A percentile compares a stretch with the other conserved stretches of the same genome.
Conservation (phyloP, 257 asterid species). For the Penstemon eatonii region DNA sequence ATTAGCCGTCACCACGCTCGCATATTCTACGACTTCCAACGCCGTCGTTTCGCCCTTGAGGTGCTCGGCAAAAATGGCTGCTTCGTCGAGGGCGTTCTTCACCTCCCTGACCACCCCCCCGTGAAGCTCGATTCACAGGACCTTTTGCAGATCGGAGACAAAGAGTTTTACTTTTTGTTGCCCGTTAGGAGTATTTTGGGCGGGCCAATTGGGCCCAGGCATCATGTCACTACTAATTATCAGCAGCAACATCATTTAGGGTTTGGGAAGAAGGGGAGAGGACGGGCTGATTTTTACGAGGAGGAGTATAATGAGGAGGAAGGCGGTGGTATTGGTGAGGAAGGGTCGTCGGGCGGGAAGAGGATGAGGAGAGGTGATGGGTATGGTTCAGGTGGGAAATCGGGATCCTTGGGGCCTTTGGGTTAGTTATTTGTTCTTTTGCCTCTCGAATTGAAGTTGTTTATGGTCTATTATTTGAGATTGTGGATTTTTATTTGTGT, state of each 20-base stretch:
- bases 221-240: conserved; percentile 42
- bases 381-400: conserved; percentile 65
- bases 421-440: conserved; percentile 43
- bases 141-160: conserved; percentile 89
- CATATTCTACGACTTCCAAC: conserved; percentile 93
- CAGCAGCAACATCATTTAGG: conserved; percentile 30
- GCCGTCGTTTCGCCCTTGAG: conserved; percentile 96
- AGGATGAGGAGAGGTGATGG: conserved; percentile 59
- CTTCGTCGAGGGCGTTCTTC: conserved; percentile 90
- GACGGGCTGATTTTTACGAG: conserved; percentile 59
- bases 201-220: conserved; percentile 78
- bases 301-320: conserved; percentile 66
- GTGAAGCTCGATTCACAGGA: conserved; percentile 97
- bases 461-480: no score
- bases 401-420: conserved; percentile 51
- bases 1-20: conserved; percentile 99
- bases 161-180: conserved; percentile 79
- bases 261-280: conserved; percentile 73
- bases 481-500: no score
- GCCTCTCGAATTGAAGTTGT: no score
- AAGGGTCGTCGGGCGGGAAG: conserved; percentile 35
- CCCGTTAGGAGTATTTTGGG: conserved; percentile 91
- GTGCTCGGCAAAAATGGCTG: conserved; percentile 96
- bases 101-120: conserved; percentile 79
- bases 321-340: no score